These are phyloP conservation scores for Yamadazyma laniorum DNA, from an alignment of 805 yeast species.

Conservation along the genomic window DNA sequence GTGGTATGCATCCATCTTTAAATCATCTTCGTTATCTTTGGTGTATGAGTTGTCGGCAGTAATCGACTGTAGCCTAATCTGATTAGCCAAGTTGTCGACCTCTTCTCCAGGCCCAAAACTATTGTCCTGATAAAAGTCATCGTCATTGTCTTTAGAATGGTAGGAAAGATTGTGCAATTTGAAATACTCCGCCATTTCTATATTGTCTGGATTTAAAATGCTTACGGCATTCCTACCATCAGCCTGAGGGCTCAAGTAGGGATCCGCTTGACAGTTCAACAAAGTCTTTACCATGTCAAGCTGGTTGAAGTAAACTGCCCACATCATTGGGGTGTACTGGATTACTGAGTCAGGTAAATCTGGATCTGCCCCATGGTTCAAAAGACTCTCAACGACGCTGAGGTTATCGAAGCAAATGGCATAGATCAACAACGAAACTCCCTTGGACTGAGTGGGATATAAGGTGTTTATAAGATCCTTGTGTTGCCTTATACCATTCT, in stretches of 20 bases:
- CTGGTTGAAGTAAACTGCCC: constrained; percentile 73
- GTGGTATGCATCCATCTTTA: constrained; percentile 15
- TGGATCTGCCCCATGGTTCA: constrained; percentile 46
- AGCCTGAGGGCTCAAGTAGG: constrained; percentile 34
- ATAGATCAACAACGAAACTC: constrained; percentile 41
- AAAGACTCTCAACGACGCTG: constrained; percentile 45
- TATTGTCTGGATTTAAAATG: constrained; percentile 52
- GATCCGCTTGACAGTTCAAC: constrained; percentile 64
- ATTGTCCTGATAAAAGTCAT: constrained; percentile 15
- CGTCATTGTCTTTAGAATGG: constrained; percentile 17
- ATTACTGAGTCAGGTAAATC: constrained; percentile 50
- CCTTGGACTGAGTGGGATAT: constrained; percentile 27
- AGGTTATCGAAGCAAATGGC: constrained; percentile 54
- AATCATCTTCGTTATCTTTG: constrained; percentile 15
- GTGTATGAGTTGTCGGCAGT: constrained; percentile 16
- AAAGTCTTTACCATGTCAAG: constrained; percentile 53
- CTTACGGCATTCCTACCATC: constrained; percentile 53
- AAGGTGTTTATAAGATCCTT: constrained; percentile 21
- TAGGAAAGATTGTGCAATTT: constrained; percentile 45
- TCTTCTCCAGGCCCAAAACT: constrained; percentile 26
- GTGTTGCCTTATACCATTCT: constrained; percentile 21
- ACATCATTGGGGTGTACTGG: constrained; percentile 73
- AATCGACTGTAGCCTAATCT: constrained; percentile 34
- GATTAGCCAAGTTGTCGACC: constrained; percentile 34
- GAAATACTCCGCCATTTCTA: constrained; percentile 55